Evolutionary conservation across 139 green algal genomes (phyloP).

Genomic region (Coelastrella sp.): DNA sequence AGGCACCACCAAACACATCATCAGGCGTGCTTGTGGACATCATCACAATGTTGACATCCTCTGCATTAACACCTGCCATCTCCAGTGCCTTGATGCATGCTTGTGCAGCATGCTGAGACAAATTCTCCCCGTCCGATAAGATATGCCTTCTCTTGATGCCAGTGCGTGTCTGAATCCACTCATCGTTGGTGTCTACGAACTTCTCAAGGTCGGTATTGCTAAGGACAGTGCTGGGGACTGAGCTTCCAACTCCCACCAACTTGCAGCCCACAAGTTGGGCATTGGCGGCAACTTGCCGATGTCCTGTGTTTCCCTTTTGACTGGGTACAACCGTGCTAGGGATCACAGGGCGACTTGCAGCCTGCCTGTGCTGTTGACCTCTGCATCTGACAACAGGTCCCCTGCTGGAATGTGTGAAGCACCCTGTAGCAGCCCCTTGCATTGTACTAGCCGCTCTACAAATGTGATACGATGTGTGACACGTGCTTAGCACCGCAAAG

Average conservation of each 20-base stretch:
- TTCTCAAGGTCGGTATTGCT: slow-evolving; percentile 92
- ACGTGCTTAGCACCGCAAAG: background rate
- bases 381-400: slow-evolving; percentile 31
- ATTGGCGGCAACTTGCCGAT: background rate
- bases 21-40: slow-evolving; percentile 95
- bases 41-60: slow-evolving; percentile 94
- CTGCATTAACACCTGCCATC: slow-evolving; percentile 85
- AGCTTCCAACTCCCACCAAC: slow-evolving; percentile 83
- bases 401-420: background rate
- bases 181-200: slow-evolving; percentile 97
- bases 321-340: background rate
- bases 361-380: background rate
- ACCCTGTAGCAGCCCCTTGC: background rate
- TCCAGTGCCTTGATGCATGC: slow-evolving; percentile 83
- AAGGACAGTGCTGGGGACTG: slow-evolving; percentile 81
- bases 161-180: slow-evolving; percentile 95
- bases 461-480: background rate
- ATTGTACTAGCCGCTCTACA: background rate
- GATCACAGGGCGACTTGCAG: background rate
- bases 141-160: slow-evolving; percentile 90
- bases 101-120: slow-evolving; percentile 76
- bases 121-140: slow-evolving; percentile 76
- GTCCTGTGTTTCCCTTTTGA: background rate
- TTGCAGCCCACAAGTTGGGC: slow-evolving; percentile 43
- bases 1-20: slow-evolving; percentile 95